These are phyloP conservation scores for Trametes elegans DNA, from an alignment of 768 basidiomycete species.

Conservation along the genomic window DNA sequence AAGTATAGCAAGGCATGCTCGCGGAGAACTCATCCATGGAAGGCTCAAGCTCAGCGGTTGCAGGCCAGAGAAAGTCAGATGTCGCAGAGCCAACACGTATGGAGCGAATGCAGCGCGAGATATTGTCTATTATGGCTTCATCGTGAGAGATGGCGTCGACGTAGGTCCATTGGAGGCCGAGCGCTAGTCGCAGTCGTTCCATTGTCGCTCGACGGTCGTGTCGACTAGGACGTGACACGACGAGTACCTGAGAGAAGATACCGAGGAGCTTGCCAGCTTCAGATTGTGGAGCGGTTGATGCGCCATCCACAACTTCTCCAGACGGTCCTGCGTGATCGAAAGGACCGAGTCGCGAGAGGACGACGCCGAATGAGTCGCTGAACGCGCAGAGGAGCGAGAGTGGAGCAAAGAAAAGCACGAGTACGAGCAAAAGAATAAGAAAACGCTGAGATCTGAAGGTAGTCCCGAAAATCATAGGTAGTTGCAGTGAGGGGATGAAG, in stretches of 20 bases:
- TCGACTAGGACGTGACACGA: conserved; percentile 59
- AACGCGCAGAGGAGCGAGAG: neutral
- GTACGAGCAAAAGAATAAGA: too few relatives aligned
- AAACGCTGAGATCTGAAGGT: too few relatives aligned
- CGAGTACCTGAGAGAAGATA: conserved; percentile 45
- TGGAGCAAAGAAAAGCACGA: too few relatives aligned
- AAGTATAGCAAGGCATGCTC: too few relatives aligned
- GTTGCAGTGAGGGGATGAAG: too few relatives aligned
- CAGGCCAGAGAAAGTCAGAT: conserved; percentile 24
- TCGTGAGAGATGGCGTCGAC: conserved; percentile 46
- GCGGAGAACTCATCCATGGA: neutral
- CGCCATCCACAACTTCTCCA: too few relatives aligned
- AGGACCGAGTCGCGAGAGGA: neutral
- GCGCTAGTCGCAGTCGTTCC: conserved; percentile 47
- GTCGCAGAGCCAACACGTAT: neutral
- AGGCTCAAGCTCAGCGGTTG: conserved; percentile 5
- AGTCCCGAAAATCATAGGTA: too few relatives aligned
- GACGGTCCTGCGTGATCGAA: neutral
- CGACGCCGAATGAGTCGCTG: neutral
- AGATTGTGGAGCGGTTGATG: neutral
- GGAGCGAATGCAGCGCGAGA: conserved; percentile 44
- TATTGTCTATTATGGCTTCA: conserved; percentile 36
- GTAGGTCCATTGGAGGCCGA: conserved; percentile 54
- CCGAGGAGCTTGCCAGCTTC: conserved; percentile 29
- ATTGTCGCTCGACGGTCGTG: conserved; percentile 55